Evolutionary conservation across 176 grass and related monocot genomes (phyloP), one percentile per base, ranked within the genome.

Genomic region (Aegilops sharonensis): DNA sequence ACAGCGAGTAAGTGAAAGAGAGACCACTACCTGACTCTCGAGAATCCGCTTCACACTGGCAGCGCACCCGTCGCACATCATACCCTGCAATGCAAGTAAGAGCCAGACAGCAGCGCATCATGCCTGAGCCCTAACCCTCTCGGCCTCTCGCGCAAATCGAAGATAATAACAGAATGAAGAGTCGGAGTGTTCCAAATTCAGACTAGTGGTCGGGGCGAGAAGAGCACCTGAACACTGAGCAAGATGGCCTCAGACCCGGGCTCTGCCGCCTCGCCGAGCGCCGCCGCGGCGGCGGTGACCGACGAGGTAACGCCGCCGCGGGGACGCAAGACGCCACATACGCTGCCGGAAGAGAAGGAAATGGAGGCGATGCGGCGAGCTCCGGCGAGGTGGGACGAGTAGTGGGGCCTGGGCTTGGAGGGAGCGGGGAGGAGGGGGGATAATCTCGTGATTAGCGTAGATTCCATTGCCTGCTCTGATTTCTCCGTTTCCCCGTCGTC

Each of bases 21-120:
- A 15, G 23, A 31, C 18, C 24, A 45, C 73, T 72, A 98, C 96
- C 71, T 89, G 96, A 78, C 91, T 92, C 69, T 98, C 96, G 75
- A 98, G 84, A 45, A 98, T 98, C 60, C 91, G 79, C 65, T 94
- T 95, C 86, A 98, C 93, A 54, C 96, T 98, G 3, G 90, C 81
- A 5, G 96, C 91, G 78, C 96, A 98, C 76, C 96, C 96, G 56
- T 92, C 93, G 20, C 96, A 98, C 64, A 89, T 89, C 93, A 98
- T 98, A 2, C 96, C 93, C 90, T 98, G 90, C 59, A 61, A 85
- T 98, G 90, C 59, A 61, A 85, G 32, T 3, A 50, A 70, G 40
- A 75, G 17, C 2, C 40, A 73, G 3, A 72, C 57, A 78, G 13
- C 12, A 83, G 20, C 47, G 61, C 24, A 12, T 81, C 36, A 79